Conservation (phyloP, 768 basidiomycete genomes). For the Mycena leptocephala region DNA sequence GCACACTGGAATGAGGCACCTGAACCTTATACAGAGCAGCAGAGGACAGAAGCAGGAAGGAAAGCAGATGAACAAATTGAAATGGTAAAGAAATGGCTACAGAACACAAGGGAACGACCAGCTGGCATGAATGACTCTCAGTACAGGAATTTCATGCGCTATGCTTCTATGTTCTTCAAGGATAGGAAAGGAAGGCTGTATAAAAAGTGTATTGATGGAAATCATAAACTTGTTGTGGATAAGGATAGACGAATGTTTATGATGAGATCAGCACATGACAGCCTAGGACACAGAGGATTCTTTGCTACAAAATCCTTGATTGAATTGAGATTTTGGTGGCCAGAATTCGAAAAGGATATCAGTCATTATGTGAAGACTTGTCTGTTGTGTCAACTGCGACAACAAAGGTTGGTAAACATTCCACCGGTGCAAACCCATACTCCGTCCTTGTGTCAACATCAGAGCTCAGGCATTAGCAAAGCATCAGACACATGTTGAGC, state of each 20-base stretch:
- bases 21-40: too few relatives aligned
- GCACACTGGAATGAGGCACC: too few relatives aligned
- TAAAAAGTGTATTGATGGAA: not conserved
- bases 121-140: not conserved
- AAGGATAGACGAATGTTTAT: conserved; percentile 18
- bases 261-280: conserved; percentile 37
- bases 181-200: not conserved
- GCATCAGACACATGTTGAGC: conserved; percentile 46
- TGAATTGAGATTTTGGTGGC: too few relatives aligned
- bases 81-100: not conserved
- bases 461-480: too few relatives aligned
- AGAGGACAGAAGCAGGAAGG: too few relatives aligned
- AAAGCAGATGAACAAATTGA: not conserved
- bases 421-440: conserved; percentile 46
- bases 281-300: too few relatives aligned
- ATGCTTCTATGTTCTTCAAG: not conserved
- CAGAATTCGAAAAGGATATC: too few relatives aligned
- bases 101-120: not conserved
- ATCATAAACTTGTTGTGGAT: conserved; percentile 2
- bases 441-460: conserved; percentile 44
- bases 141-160: not conserved
- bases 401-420: conserved; percentile 39
- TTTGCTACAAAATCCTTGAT: too few relatives aligned
- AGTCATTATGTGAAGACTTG: too few relatives aligned
- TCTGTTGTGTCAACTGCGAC: conserved; percentile 48